Evolutionary conservation across 352 stramenopile species (phyloP).

Genomic region (Pythium sp.): DNA sequence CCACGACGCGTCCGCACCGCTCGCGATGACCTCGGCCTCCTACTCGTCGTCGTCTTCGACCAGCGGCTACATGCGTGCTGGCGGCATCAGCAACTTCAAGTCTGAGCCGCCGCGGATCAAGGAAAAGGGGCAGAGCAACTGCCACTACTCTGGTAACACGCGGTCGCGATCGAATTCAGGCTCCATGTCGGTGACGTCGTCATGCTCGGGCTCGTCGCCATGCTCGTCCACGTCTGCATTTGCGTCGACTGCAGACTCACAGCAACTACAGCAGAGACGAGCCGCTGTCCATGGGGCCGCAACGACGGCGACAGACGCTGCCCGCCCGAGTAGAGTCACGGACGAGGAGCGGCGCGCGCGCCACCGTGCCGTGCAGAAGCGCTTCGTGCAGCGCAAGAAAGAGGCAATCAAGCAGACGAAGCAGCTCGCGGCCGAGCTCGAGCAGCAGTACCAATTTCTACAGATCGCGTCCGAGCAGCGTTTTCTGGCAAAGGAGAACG

Average conservation of each 20-base stretch:
- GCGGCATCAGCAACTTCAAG: neutral
- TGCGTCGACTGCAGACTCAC: neutral
- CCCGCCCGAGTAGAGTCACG: constrained; percentile 6
- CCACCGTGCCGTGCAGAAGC: constrained; percentile 45
- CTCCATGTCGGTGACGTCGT: constrained; percentile 6
- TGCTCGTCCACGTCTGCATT: neutral
- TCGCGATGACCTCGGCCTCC: neutral
- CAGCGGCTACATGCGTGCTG: neutral
- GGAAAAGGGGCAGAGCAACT: neutral
- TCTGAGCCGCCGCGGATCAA: neutral
- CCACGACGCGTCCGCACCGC: constrained; percentile 7
- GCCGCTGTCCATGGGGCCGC: neutral
- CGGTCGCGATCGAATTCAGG: neutral
- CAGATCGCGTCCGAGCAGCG: constrained; percentile 34
- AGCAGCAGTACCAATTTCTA: constrained; percentile 38
- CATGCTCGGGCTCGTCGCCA: constrained; percentile 2
- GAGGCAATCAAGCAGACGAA: constrained; percentile 38
- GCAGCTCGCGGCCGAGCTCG: constrained; percentile 28
- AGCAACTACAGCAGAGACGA: neutral
- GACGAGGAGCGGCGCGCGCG: constrained; percentile 45
- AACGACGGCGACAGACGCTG: neutral
- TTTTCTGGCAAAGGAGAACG: constrained; percentile 34
- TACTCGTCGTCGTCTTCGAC: neutral
- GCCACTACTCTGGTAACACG: no score
- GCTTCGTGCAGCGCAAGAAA: constrained; percentile 62